A percentile compares a stretch with the other conserved stretches of the same genome.
Conservation (phyloP, 345 rosid species). For the Kandelia obovata region DNA sequence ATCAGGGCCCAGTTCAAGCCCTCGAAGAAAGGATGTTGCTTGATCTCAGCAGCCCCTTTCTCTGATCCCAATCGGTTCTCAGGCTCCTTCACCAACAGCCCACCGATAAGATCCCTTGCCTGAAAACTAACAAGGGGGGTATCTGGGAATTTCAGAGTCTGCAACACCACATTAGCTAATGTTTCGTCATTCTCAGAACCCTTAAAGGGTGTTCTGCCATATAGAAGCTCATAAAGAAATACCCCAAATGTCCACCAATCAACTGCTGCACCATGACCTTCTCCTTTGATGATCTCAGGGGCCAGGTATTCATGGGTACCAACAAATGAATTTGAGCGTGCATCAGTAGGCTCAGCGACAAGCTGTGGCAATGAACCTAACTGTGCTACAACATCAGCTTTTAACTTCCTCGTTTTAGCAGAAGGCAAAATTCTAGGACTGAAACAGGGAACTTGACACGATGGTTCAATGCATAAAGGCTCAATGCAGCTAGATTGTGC, state of each 20-base stretch:
- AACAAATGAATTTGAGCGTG: conserved; percentile 87
- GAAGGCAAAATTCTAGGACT: conserved; percentile 69
- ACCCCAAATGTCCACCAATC: conserved; percentile 98
- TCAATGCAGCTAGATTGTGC: conserved; percentile 62
- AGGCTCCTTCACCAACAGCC: conserved; percentile 76
- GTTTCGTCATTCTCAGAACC: conserved; percentile 82
- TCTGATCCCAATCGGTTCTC: conserved; percentile 68
- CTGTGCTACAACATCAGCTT: conserved; percentile 44
- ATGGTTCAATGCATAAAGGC: conserved; percentile 74
- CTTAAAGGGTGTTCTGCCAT: conserved; percentile 81
- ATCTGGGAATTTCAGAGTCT: conserved; percentile 75
- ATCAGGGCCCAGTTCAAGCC: conserved; percentile 94
- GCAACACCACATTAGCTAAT: conserved; percentile 64
- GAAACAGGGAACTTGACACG: conserved; percentile 84
- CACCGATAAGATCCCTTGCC: conserved; percentile 74
- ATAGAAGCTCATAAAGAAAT: conserved; percentile 80
- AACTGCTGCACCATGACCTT: conserved; percentile 94
- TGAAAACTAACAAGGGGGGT: conserved; percentile 67
- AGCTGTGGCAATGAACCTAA: conserved; percentile 76
- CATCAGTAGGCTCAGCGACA: conserved; percentile 93
- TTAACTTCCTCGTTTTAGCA: conserved; percentile 53
- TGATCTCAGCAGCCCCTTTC: conserved; percentile 90
- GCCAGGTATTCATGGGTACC: conserved; percentile 97
- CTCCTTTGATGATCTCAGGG: conserved; percentile 92
- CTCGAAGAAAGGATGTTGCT: conserved; percentile 83